phyloP scores from a whole-genome alignment of 2,329 filamentous ascomycete genomes.

The Calonectria pauciramosa region DNA sequence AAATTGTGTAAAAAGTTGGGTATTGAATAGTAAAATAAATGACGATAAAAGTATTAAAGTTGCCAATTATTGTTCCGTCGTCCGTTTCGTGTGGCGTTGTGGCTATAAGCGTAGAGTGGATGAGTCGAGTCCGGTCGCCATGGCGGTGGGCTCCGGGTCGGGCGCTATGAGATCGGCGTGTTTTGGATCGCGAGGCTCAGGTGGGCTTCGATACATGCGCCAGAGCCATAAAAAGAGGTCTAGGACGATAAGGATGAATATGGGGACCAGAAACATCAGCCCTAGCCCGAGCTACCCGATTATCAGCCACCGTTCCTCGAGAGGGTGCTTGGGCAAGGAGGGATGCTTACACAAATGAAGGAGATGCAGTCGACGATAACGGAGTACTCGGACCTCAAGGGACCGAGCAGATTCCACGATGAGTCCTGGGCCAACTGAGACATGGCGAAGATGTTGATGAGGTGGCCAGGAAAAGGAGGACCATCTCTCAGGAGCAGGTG shows the following conservation, averaged over 20 bases:
- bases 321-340: conserved; percentile 6
- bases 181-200: conserved; percentile 32
- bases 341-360: conserved; percentile 53
- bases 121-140: conserved; percentile 42
- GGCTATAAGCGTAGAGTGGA: conserved; percentile 36
- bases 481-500: conserved; percentile 39
- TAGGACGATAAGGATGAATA: conserved; percentile 62
- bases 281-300: conserved; percentile 58
- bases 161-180: conserved; percentile 30
- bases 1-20: conserved; percentile 65
- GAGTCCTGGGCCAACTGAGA: conserved; percentile 37
- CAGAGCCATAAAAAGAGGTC: conserved; percentile 68
- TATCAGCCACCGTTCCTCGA: conserved; percentile 31
- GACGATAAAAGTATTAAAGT: conserved; percentile 22
- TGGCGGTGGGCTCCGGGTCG: conserved; percentile 38
- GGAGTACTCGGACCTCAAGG: conserved; percentile 49
- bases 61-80: conserved; percentile 11
- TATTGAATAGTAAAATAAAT: conserved; percentile 38
- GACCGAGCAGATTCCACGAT: conserved; percentile 44
- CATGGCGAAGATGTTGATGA: conserved; percentile 42
- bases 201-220: conserved; percentile 50
- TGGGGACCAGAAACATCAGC: conserved; percentile 61
- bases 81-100: conserved; percentile 9
- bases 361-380: conserved; percentile 54
- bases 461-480: conserved; percentile 36